Evolutionary conservation across 306 rosid species (phyloP).

Genomic region (Cucumis sativus): Cucumber_9930_V3 NC_026661.2:2906001-2906500

Average conservation of each 20-base stretch:
- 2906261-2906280: not conserved
- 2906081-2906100: constrained; percentile 61
- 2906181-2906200: not conserved
- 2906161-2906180: not conserved
- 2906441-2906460: constrained; percentile 34
- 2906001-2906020: constrained; percentile 18
- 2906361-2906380: constrained; percentile 57
- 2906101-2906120: constrained; percentile 14
- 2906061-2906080: constrained; percentile 46
- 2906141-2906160: not conserved
- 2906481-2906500: constrained; percentile 38
- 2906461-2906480: constrained; percentile 51
- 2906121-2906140: not conserved
- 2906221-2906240: not conserved
- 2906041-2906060: constrained; percentile 39
- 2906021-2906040: constrained; percentile 41
- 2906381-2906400: constrained; percentile 45
- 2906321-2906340: not conserved
- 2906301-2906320: not conserved
- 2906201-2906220: not conserved
- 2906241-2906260: not conserved
- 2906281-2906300: not conserved
- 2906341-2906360: constrained; percentile 38
- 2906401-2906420: constrained; percentile 28
- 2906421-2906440: constrained; percentile 45